Conservation (phyloP, 768 basidiomycete species). For the Solioccasus polychromus region DNA sequence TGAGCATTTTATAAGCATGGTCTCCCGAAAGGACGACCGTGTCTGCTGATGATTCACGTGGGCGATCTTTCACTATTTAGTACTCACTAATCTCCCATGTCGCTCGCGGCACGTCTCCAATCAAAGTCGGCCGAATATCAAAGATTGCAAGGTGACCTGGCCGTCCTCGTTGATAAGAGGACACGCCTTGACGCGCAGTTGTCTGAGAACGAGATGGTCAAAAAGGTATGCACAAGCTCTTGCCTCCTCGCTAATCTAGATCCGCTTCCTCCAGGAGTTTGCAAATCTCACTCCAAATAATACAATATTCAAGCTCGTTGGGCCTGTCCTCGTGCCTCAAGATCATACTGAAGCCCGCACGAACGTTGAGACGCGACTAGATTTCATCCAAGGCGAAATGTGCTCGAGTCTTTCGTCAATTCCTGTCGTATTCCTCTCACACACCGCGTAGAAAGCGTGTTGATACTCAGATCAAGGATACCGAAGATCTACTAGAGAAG, state of each 20-base stretch:
- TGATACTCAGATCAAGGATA: conserved; percentile 78
- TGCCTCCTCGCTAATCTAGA: not conserved
- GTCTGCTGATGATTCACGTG: conserved; percentile 9
- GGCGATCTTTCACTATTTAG: conserved; percentile 4
- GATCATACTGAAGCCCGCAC: conserved; percentile 82
- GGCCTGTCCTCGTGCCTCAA: conserved; percentile 87
- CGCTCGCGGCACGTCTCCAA: conserved; percentile 62
- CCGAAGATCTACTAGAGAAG: conserved; percentile 71
- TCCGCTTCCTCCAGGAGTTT: conserved; percentile 65
- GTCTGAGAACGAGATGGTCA: conserved; percentile 88
- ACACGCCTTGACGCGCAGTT: conserved; percentile 89
- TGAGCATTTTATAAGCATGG: not conserved
- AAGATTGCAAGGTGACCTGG: conserved; percentile 73
- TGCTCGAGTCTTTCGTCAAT: conserved; percentile 37
- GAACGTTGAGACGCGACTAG: conserved; percentile 87
- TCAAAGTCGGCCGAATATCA: conserved; percentile 72
- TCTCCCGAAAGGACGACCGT: conserved; percentile 9
- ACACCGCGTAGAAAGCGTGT: conserved; percentile 60
- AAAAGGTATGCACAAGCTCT: conserved; percentile 56
- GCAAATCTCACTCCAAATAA: conserved; percentile 68
- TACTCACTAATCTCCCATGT: conserved; percentile 37
- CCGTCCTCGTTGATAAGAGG: conserved; percentile 70
- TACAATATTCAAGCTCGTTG: conserved; percentile 85
- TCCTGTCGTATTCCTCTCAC: conserved; percentile 6
- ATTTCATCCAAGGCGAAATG: conserved; percentile 89